Conservation (phyloP, 179 eudicot species). For the Beta corolliflora region DNA sequence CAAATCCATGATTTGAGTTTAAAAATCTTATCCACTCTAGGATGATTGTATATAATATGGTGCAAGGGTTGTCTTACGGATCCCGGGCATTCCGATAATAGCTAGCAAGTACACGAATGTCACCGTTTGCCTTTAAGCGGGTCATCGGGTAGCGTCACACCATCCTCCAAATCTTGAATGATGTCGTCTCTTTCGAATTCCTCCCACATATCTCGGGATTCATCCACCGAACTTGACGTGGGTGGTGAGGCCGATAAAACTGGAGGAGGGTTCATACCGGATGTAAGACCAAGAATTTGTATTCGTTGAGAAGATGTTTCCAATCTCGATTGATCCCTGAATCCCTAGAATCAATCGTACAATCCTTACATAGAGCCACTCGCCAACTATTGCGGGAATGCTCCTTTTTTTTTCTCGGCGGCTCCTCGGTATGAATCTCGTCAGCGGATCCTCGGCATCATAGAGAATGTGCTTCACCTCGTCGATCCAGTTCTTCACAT, state of each 20-base stretch:
- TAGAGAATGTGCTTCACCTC: constrained; percentile 13
- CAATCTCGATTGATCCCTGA: background rate
- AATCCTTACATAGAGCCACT: too few relatives aligned
- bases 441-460: constrained; percentile 30
- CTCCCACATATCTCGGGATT: constrained; percentile 16
- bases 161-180: background rate
- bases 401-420: too few relatives aligned
- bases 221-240: constrained; percentile 15
- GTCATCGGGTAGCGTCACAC: background rate
- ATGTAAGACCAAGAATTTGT: background rate
- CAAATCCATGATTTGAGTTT: constrained; percentile 18
- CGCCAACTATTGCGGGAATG: too few relatives aligned
- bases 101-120: constrained; percentile 11
- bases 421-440: constrained; percentile 8
- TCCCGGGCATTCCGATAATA: constrained; percentile 24
- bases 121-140: background rate
- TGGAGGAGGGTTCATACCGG: background rate
- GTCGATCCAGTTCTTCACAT: constrained; percentile 21
- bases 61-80: constrained; percentile 28
- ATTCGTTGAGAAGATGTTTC: background rate
- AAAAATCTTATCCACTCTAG: background rate
- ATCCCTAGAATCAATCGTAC: background rate
- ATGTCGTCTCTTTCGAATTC: constrained; percentile 12
- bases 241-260: background rate
- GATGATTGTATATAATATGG: constrained; percentile 23